A percentile compares a stretch with the other conserved stretches of the same genome.
Conservation (phyloP, 2,329 filamentous ascomycete species). For the Cadophora sp. region DNA sequence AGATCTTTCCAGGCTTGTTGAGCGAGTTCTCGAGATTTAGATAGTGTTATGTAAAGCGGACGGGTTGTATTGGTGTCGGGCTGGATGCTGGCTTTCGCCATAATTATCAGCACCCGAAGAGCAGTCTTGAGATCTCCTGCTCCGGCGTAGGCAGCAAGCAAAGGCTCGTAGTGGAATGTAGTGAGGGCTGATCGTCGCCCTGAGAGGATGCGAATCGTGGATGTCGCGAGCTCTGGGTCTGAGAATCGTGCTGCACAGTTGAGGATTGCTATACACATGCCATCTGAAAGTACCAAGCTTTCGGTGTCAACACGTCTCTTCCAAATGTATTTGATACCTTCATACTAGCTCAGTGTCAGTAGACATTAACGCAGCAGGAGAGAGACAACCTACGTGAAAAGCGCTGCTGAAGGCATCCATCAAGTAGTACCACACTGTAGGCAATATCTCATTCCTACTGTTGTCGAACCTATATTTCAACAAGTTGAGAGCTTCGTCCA, state of each 20-base stretch:
- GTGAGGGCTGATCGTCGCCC: slow-evolving; percentile 63
- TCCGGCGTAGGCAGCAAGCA: slow-evolving; percentile 73
- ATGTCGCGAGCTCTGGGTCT: slow-evolving; percentile 72
- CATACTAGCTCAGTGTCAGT: slow-evolving; percentile 52
- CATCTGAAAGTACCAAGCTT: slow-evolving; percentile 66
- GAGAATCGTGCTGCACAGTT: slow-evolving; percentile 72
- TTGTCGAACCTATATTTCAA: slow-evolving; percentile 62
- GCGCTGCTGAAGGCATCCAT: slow-evolving; percentile 76
- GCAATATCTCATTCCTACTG: slow-evolving; percentile 53
- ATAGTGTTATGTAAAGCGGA: slow-evolving; percentile 64
- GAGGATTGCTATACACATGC: slow-evolving; percentile 72
- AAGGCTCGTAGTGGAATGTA: slow-evolving; percentile 78
- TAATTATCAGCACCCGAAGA: slow-evolving; percentile 74
- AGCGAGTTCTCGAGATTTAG: slow-evolving; percentile 49
- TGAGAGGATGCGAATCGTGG: slow-evolving; percentile 71
- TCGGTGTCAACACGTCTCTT: slow-evolving; percentile 61
- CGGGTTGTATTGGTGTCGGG: slow-evolving; percentile 67
- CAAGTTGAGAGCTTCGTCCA: slow-evolving; percentile 78
- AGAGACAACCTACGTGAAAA: slow-evolving; percentile 58
- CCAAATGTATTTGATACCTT: slow-evolving; percentile 76
- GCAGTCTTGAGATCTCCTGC: slow-evolving; percentile 68
- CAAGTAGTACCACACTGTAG: slow-evolving; percentile 70
- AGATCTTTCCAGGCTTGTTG: slow-evolving; percentile 62
- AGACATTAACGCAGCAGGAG: slow-evolving; percentile 24
- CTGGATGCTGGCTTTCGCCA: slow-evolving; percentile 67